Base-by-base conservation (phyloP, 441 rosid genomes). In the Breynia disticha region DNA sequence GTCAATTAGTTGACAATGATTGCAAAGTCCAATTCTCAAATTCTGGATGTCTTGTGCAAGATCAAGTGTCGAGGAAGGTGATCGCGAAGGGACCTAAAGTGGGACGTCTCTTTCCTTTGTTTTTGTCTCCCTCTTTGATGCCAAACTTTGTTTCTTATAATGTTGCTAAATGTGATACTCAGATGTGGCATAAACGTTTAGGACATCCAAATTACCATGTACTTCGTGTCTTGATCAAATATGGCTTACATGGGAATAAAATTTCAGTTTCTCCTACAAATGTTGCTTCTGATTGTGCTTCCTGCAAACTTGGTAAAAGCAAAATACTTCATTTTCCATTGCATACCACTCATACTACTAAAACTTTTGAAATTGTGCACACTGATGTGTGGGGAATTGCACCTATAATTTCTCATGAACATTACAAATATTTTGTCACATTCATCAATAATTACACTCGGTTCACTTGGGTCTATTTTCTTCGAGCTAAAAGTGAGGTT, bases 31-130 rank as follows among this genome's bases (percentile, higher is more conserved):
- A 48, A 16, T 48, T 48, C 28, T 18, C 9, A 13, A 20, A 17
- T 48, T 48, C 52, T 48, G 52, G 52, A 16, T 48, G 15, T 48
- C 4, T 18, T 48, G 0, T 48, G 52, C 52, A 7, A n/a, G 4
- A 48, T 48, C 52, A 48, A 48, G 52, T 21, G 28, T 48, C 32
- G 15, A 24, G 52, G 52, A 37, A 37, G 11, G 11, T 37, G 41
- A 37, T 37, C 41, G 41, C 41, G 41, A 37, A 37, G 41, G 41
- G 52, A 24, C 3, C 21, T 48, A 48, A 48, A 48, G 52, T 48
- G 1, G 52, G 52, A 48, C 9, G 4, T 7, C 52, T 48, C 28
- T 48, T 48, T 0, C 52, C 52, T 48, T 24, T 48, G 17, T 24
- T 37, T 37, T 37, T 11, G 6, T 11, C 41, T 37, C 11, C 41